Conservation (phyloP, 495 filamentous ascomycete genomes). For the Entonaema liquescens region DNA sequence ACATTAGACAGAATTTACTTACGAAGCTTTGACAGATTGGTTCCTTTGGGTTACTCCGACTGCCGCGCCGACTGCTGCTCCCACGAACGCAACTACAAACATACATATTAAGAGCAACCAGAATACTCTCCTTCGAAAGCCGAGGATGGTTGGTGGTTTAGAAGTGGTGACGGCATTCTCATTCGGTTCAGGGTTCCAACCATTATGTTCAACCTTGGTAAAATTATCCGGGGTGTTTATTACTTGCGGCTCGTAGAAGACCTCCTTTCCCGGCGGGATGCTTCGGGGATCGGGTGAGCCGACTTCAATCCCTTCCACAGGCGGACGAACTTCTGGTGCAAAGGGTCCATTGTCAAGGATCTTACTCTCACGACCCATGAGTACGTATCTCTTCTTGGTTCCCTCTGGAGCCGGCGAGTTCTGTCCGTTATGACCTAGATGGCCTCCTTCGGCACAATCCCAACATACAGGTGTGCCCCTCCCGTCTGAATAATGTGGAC, state of each 20-base stretch:
- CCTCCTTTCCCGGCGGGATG: conserved; percentile 28
- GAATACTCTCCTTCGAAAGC: conserved; percentile 16
- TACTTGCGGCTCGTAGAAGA: neutral
- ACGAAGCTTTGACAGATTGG: conserved; percentile 11
- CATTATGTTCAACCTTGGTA: neutral
- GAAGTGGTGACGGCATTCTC: neutral
- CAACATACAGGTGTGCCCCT: conserved; percentile 30
- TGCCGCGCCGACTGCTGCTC: conserved; percentile 28
- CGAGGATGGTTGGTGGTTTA: conserved; percentile 5
- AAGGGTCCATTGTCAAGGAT: conserved; percentile 7
- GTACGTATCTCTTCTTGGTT: neutral
- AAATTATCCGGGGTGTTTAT: neutral
- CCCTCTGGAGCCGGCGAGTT: neutral
- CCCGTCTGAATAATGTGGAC: conserved; percentile 17
- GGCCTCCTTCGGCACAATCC: conserved; percentile 37
- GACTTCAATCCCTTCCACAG: conserved; percentile 34
- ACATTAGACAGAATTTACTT: neutral
- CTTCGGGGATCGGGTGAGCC: conserved; percentile 13
- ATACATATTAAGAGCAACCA: conserved; percentile 23
- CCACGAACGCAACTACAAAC: conserved; percentile 15
- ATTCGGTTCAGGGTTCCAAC: neutral
- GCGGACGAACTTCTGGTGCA: conserved; percentile 23
- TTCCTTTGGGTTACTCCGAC: conserved; percentile 35
- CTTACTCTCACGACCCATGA: neutral
- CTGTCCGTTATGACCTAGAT: neutral